Percentiles rank a stretch among this genome's conserved stretches.
These are phyloP conservation scores for Metschnikowia vanudenii DNA, from an alignment of 805 yeast genomes.

Conservation along the genomic window DNA sequence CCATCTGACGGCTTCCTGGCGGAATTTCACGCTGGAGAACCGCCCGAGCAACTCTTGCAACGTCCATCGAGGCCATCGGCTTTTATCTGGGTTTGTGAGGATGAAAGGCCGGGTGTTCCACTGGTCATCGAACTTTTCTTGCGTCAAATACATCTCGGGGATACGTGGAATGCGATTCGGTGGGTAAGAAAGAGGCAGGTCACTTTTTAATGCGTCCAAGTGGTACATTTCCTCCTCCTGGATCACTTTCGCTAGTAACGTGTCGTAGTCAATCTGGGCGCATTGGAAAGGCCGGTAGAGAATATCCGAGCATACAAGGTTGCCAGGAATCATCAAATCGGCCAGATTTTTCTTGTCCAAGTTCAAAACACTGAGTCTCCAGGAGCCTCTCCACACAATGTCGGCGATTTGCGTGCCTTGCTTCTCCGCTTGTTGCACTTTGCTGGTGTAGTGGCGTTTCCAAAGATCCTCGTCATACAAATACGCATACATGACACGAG, in stretches of 20 bases:
- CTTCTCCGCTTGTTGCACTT: slow-evolving; percentile 12
- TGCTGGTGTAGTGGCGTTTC: slow-evolving; percentile 53
- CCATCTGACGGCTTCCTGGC: slow-evolving; percentile 89
- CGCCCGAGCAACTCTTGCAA: slow-evolving; percentile 45
- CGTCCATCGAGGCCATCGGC: slow-evolving; percentile 69
- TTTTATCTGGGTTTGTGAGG: slow-evolving; percentile 30
- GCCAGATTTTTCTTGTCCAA: slow-evolving; percentile 37
- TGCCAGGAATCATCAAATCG: slow-evolving; percentile 47
- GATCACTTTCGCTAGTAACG: slow-evolving; percentile 48
- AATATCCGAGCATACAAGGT: slow-evolving; percentile 68
- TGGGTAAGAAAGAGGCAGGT: slow-evolving; percentile 19
- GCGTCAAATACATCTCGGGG: slow-evolving; percentile 41
- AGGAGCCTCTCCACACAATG: slow-evolving; percentile 68
- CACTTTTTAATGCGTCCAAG: slow-evolving; percentile 18
- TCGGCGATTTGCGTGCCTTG: slow-evolving; percentile 14
- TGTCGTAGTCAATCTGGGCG: slow-evolving; percentile 61
- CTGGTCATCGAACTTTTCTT: slow-evolving; percentile 43
- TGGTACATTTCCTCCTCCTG: slow-evolving; percentile 41
- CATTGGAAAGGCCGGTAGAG: slow-evolving; percentile 83
- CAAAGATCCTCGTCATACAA: slow-evolving; percentile 77
- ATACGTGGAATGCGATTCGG: slow-evolving; percentile 54
- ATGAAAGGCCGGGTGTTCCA: slow-evolving; percentile 67
- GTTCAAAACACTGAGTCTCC: slow-evolving; percentile 64
- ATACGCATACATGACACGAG: slow-evolving; percentile 70
- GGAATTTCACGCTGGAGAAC: slow-evolving; percentile 62